Base-by-base conservation (phyloP, 2,329 filamentous ascomycete species). In the Stemphylium beticola region DNA sequence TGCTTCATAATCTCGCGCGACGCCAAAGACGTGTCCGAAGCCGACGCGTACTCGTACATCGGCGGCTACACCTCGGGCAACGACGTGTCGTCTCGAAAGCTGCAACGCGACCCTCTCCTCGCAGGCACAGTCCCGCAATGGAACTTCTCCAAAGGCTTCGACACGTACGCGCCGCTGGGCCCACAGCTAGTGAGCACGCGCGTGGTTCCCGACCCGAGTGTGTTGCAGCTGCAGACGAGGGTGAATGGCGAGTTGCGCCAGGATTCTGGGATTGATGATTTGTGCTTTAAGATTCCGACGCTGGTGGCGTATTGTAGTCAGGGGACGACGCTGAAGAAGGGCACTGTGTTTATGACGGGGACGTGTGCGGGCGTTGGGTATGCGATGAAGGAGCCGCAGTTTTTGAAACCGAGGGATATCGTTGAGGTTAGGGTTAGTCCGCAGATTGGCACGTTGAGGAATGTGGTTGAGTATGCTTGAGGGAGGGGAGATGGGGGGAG, bases 101-200 rank as follows among this genome's bases (percentile, higher is more conserved):
- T 80, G 31, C 84, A 86, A 58, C 72, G 80, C 3, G 79, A 84
- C 17, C 78, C 81, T 0, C 68, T 67, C 0, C 71, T 78, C 2
- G 82, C 83, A 0, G 82, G 83, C 0, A 76, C 71, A 0, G 80
- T 85, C 0, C 83, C 82, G 0, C 84, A 86, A 63, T 85, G 81
- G 80, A 78, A 79, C 0, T 86, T 85, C 58, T 79, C 76, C 14
- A 85, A 86, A 60, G 81, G 82, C 0, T 86, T 86, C 49, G 83
- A 86, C 58, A 82, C 77, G 0, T 85, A 77, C 58, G 81, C 81
- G 0, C 84, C 83, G 0, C 51, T 86, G 0, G 83, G 83, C 0
- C 83, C 83, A 0, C 74, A 72, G 33, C 68, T 86, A 0, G 80
- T 85, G 0, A 71, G 72, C 1, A 68, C 73, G 0, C 67, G 68